These are phyloP conservation scores for Daldinia concentrica DNA, from an alignment of 495 filamentous ascomycete genomes.

Conservation along the genomic window DNA sequence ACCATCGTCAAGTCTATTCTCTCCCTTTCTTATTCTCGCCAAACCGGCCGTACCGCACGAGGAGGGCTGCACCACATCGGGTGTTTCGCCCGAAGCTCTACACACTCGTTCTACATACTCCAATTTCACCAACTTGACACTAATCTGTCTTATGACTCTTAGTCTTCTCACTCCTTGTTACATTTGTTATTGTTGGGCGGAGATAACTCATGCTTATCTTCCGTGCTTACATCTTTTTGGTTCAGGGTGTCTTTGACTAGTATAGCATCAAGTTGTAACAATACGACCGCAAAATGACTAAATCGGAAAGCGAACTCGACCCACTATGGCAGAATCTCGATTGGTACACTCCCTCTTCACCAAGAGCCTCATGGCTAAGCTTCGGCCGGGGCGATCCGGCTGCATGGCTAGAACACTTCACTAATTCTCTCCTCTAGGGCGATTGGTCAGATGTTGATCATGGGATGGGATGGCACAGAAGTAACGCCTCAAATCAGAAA, in stretches of 20 bases:
- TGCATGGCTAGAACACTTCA: conserved; percentile 26
- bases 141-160: conserved; percentile 10
- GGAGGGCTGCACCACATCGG: conserved; percentile 15
- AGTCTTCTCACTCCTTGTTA: conserved; percentile 9
- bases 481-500: conserved; percentile 85
- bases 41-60: conserved; percentile 2
- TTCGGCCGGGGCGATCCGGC: conserved; percentile 11
- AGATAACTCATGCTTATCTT: conserved; percentile 20
- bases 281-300: conserved; percentile 50
- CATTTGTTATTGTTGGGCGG: conserved; percentile 27
- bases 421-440: conserved; percentile 57
- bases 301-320: conserved; percentile 64
- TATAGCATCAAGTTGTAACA: conserved; percentile 38
- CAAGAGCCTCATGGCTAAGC: conserved; percentile 25
- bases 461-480: conserved; percentile 92
- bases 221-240: conserved; percentile 13
- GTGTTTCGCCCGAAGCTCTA: conserved; percentile 22
- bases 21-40: conserved; percentile 10
- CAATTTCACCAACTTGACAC: conserved; percentile 11
- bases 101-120: conserved; percentile 5
- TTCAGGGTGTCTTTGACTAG: conserved; percentile 12
- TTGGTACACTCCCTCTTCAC: conserved; percentile 54
- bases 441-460: conserved; percentile 93
- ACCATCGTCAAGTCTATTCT: conserved; percentile 19
- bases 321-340: conserved; percentile 76